Evolutionary conservation across 2,329 filamentous ascomycete genomes (phyloP).

Genomic region (Hysterium pulicare): DNA sequence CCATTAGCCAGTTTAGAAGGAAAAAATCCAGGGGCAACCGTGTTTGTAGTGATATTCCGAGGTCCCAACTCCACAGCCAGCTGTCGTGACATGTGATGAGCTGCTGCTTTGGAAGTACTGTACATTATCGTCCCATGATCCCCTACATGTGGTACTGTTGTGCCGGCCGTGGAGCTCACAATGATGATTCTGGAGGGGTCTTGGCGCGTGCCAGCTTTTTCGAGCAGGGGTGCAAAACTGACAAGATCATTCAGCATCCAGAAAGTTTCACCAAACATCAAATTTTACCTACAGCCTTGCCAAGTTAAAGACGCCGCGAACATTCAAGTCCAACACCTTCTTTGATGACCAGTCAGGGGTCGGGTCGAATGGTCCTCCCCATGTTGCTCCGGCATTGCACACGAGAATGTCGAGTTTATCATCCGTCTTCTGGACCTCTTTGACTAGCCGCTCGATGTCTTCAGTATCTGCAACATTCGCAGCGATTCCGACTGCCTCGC

Average conservation of each 20-base stretch:
- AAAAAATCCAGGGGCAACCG: constrained; percentile 40
- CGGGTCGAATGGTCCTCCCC: constrained; percentile 37
- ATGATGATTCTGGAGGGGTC: constrained; percentile 39
- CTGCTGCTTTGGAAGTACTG: constrained; percentile 39
- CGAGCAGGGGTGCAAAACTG: constrained; percentile 37
- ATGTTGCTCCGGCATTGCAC: constrained; percentile 39
- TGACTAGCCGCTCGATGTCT: constrained; percentile 33
- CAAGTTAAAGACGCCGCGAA: constrained; percentile 40
- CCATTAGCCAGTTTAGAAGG: constrained; percentile 36
- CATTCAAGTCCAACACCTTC: constrained; percentile 40
- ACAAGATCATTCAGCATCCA: neutral
- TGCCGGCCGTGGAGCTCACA: constrained; percentile 34
- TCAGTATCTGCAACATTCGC: constrained; percentile 37
- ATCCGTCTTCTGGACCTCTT: constrained; percentile 28
- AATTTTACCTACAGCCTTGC: constrained; percentile 27
- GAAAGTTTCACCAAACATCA: too few relatives aligned
- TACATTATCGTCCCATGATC: constrained; percentile 40
- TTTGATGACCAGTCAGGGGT: constrained; percentile 34
- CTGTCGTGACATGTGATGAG: constrained; percentile 37
- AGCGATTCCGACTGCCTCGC: constrained; percentile 33
- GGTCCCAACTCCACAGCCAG: constrained; percentile 40
- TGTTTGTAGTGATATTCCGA: constrained; percentile 38
- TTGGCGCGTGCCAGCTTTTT: constrained; percentile 23
- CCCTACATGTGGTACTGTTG: constrained; percentile 35
- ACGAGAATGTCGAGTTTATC: constrained; percentile 37